Evolutionary conservation across 768 basidiomycete genomes (phyloP).

Genomic region (Amanita pallidorosea): DNA sequence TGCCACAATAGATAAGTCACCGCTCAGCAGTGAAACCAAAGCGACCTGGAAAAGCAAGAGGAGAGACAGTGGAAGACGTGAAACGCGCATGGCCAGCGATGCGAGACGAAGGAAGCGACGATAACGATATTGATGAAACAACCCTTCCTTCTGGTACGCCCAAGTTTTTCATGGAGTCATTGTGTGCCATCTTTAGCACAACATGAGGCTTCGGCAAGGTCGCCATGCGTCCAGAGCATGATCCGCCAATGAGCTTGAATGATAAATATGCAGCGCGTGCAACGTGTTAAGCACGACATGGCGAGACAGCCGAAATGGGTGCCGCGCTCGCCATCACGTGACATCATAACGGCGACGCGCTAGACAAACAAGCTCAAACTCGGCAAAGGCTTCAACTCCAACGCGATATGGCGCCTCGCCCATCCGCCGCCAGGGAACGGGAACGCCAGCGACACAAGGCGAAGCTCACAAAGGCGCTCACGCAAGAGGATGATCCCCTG

Average conservation of each 20-base stretch:
- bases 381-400: background rate
- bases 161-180: background rate
- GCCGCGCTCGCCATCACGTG: too few relatives aligned
- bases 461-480: slow-evolving; percentile 39
- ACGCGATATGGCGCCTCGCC: slow-evolving; percentile 6
- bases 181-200: background rate
- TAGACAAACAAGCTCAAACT: slow-evolving; percentile 5
- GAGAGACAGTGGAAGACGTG: background rate
- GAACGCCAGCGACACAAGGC: slow-evolving; percentile 26
- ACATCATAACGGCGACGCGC: background rate
- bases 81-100: background rate
- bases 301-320: too few relatives aligned
- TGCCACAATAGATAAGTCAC: background rate
- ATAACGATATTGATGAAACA: background rate
- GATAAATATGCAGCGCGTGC: background rate
- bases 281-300: background rate
- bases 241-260: background rate
- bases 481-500: slow-evolving; percentile 80
- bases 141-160: background rate
- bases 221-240: background rate
- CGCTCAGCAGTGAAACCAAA: background rate
- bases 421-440: slow-evolving; percentile 14
- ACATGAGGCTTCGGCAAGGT: slow-evolving; percentile 3
- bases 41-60: background rate
- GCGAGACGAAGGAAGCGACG: background rate